Conservation (phyloP, 2,329 filamentous ascomycete genomes). For the Hortaea sp. region DNA sequence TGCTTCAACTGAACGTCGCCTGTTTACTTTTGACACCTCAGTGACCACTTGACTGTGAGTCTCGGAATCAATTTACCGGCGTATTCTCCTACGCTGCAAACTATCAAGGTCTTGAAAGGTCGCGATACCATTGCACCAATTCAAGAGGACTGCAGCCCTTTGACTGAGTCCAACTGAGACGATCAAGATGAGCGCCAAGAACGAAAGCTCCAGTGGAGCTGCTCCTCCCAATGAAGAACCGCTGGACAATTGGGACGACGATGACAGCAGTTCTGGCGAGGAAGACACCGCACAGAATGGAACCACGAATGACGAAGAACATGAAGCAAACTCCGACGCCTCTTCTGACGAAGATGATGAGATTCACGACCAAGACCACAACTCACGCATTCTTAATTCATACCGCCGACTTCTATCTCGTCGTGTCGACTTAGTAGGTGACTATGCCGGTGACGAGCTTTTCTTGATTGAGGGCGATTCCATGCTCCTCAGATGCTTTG, state of each 20-base stretch:
- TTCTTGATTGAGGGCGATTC: conserved; percentile 68
- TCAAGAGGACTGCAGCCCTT: too few relatives aligned
- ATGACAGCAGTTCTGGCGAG: neutral
- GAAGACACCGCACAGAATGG: neutral
- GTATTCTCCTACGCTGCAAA: too few relatives aligned
- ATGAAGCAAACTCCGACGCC: conserved; percentile 5
- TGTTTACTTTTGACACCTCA: neutral
- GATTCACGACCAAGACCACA: neutral
- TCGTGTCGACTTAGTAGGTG: conserved; percentile 58
- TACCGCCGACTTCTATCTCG: conserved; percentile 36
- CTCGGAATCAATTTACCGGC: neutral
- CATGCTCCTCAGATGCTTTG: conserved; percentile 54
- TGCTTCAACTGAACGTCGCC: neutral
- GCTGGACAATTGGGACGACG: conserved; percentile 1
- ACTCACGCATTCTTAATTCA: neutral
- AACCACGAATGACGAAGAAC: neutral
- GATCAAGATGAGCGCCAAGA: neutral
- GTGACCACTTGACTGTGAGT: neutral
- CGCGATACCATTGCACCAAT: too few relatives aligned
- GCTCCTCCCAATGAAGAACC: neutral
- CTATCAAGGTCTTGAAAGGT: too few relatives aligned
- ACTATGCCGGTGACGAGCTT: conserved; percentile 63
- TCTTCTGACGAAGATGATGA: conserved; percentile 6
- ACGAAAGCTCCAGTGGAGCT: neutral
- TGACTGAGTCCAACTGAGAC: too few relatives aligned